phyloP scores from a whole-genome alignment of 2,329 filamentous ascomycete genomes.

The Fusarium pininemorale region DNA sequence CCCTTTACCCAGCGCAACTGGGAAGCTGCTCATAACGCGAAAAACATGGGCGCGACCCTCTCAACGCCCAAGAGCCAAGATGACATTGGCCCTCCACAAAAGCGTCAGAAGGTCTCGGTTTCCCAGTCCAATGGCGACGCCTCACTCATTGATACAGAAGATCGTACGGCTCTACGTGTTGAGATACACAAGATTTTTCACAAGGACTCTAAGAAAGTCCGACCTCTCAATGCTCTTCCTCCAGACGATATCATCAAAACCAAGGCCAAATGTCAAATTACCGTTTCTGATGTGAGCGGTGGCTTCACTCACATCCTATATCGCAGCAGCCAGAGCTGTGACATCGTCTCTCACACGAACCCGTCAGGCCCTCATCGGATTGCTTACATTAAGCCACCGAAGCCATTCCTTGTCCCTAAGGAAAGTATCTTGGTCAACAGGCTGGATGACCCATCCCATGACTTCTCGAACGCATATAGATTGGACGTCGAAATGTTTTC shows the following conservation, averaged over 20 bases:
- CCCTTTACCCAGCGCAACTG: slow-evolving; percentile 66
- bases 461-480: slow-evolving; percentile 60
- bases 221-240: slow-evolving; percentile 39
- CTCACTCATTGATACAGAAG: slow-evolving; percentile 45
- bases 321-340: slow-evolving; percentile 64
- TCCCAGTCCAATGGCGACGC: slow-evolving; percentile 46
- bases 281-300: slow-evolving; percentile 47
- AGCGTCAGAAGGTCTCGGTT: slow-evolving; percentile 60
- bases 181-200: slow-evolving; percentile 64
- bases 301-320: slow-evolving; percentile 56
- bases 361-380: slow-evolving; percentile 56
- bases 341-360: slow-evolving; percentile 60
- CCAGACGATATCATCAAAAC: slow-evolving; percentile 46
- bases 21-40: slow-evolving; percentile 58
- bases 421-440: slow-evolving; percentile 61
- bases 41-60: slow-evolving; percentile 53
- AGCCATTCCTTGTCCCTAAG: slow-evolving; percentile 62
- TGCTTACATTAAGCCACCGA: slow-evolving; percentile 58
- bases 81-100: slow-evolving; percentile 53
- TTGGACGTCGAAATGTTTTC: slow-evolving; percentile 63
- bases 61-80: slow-evolving; percentile 47
- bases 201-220: slow-evolving; percentile 54
- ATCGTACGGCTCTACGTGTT: slow-evolving; percentile 58
- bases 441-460: slow-evolving; percentile 57
- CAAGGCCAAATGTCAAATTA: slow-evolving; percentile 51